Base-by-base conservation (phyloP, 805 yeast genomes). In the Yarrowia divulgata region DNA sequence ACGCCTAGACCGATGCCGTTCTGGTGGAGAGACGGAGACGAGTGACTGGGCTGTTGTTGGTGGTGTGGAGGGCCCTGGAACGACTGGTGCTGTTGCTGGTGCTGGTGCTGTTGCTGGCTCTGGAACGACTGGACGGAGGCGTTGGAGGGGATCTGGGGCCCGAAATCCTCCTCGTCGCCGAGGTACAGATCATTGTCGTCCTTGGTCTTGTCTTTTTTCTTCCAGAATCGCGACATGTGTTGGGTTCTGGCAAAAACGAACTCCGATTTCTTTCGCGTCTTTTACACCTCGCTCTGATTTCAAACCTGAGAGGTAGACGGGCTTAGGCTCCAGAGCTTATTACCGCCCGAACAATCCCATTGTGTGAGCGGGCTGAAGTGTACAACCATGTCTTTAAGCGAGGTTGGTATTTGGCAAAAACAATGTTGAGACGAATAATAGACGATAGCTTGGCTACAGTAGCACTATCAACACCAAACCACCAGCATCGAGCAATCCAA, bases 221-320 rank as follows among this genome's bases (percentile, higher is more conserved):
- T 49, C 68, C 68, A 63, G 68, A 63, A 63, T 39, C 68, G 68
- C 68, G 68, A 63, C 68, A 63, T 63, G 68, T 54, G 58, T 19
- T 32, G 23, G 13, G 8, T 5, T 12, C 29, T 8, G 42, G 43
- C 19, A 23, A 23, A 23, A 23, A 23, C 29, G 42, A 34, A 13
- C n/a, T 7, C n/a, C 8, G 18, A 12, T 16, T 6, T 23, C 18
- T 14, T 45, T 54, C 60, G 60, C 60, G 60, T 54, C 60, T 52
- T 37, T 52, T 54, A 39, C 45, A 32, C 19, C 34, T 34, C 19
- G n/a, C 43, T 13, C 18, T n/a, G 6, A 4, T 12, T 23, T 23
- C 29, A 23, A 23, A 52, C 42, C 32, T 34, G n/a, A 4, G 43
- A 37, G 32, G 19, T 37, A 35, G 23, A 8, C 13, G 13, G 5